Base-by-base conservation (phyloP, 73 alveolate species). In the Symbiodinium natans region DNA sequence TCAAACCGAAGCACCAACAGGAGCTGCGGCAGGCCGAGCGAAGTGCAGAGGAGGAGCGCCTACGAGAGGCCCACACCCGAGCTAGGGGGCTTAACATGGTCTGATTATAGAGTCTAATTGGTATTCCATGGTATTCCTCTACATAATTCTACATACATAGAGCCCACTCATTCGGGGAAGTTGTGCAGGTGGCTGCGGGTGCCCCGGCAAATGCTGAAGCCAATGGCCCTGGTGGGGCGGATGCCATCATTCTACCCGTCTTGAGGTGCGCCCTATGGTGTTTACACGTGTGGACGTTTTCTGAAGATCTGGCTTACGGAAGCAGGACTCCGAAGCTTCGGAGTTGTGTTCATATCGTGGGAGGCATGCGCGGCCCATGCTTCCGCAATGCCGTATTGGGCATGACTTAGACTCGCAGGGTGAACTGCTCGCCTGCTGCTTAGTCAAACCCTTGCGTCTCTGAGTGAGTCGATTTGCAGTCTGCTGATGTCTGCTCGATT, bases 11-110 rank as follows among this genome's bases (percentile, higher is more conserved):
- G n/a, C n/a, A n/a, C n/a, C 59, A 46, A 17, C 84, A 74, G 84
- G 84, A 74, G 84, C 43, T 74, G 84, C 84, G 84, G 29, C 40
- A 33, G 41, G 84, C 84, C 25, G 84, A 74, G 84, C 84, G 29
- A 23, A 34, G 11, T 4, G 40, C 84, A 33, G 84, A n/a, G 27
- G 84, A 74, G 29, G 43, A 74, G 27, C 40, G 84, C 13, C 84
- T 31, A 43, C 84, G 42, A 13, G 84, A 74, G 84, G 84, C 84
- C 40, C 25, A 36, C 36, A 52, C 3, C 71, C 17, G n/a, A n/a
- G n/a, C n/a, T n/a, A n/a, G n/a, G n/a, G n/a, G n/a, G n/a, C n/a
- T n/a, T n/a, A n/a, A n/a, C n/a, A n/a, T n/a, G n/a, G n/a, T n/a
- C n/a, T n/a, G n/a, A n/a, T n/a, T n/a, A n/a, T n/a, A n/a, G n/a